Conservation (phyloP, 805 yeast species). For the Jamesozyma piceae region DNA sequence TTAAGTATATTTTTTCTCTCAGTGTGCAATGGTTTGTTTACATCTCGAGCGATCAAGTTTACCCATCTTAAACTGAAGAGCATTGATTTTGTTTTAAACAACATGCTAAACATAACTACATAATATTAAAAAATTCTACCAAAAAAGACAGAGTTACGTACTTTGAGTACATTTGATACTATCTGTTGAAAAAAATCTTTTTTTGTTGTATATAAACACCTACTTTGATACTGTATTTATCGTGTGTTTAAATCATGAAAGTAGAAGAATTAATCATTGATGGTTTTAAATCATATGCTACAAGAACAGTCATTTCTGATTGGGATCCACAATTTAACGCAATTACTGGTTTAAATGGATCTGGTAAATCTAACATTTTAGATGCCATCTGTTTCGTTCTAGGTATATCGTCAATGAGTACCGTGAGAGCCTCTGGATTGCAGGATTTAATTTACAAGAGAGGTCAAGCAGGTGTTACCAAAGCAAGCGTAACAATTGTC, state of each 20-base stretch:
- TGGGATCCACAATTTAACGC: slow-evolving; percentile 98
- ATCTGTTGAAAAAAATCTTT: too few relatives aligned
- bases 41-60: not conserved
- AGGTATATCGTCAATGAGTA: slow-evolving; percentile 90
- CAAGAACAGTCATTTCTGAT: slow-evolving; percentile 86
- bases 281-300: slow-evolving; percentile 96
- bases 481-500: slow-evolving; percentile 92
- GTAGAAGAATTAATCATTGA: slow-evolving; percentile 95
- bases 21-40: not conserved
- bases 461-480: slow-evolving; percentile 97
- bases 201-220: not conserved
- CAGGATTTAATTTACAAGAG: slow-evolving; percentile 93
- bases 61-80: not conserved
- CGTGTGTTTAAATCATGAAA: slow-evolving; percentile 41
- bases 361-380: slow-evolving; percentile 91
- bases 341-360: slow-evolving; percentile 94
- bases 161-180: too few relatives aligned
- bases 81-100: too few relatives aligned
- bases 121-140: too few relatives aligned
- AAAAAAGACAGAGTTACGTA: too few relatives aligned
- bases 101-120: too few relatives aligned
- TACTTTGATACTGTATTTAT: not conserved
- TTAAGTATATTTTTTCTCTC: not conserved
- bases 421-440: slow-evolving; percentile 85
- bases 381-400: slow-evolving; percentile 98